A percentile compares a stretch with the other conserved stretches of the same genome.
Conservation (phyloP, 768 basidiomycete genomes). For the Pluteus cervinus region DNA sequence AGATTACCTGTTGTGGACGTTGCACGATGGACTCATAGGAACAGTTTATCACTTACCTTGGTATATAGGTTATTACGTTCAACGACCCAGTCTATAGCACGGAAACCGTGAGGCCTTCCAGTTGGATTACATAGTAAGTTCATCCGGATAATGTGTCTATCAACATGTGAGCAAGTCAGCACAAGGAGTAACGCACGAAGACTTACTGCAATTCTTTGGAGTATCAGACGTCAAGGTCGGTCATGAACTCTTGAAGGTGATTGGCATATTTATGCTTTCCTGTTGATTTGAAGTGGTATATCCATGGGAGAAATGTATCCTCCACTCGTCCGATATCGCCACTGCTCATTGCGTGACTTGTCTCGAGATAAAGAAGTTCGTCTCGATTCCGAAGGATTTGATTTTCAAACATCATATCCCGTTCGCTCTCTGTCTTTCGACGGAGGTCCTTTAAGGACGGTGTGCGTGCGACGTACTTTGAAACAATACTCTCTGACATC, state of each 20-base stretch:
- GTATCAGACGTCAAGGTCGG: constrained; percentile 10
- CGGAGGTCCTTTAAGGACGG: neutral
- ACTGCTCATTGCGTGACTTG: constrained; percentile 10
- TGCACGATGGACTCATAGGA: neutral
- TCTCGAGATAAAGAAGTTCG: constrained; percentile 28
- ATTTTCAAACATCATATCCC: constrained; percentile 30
- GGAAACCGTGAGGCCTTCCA: neutral
- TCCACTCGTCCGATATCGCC: constrained; percentile 11
- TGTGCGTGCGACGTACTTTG: constrained; percentile 9
- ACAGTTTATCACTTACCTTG: constrained; percentile 3
- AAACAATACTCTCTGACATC: constrained; percentile 18
- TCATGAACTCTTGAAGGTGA: constrained; percentile 7
- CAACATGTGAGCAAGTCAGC: neutral
- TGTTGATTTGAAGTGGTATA: constrained; percentile 9
- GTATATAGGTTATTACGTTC: constrained; percentile 5
- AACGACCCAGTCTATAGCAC: constrained; percentile 19
- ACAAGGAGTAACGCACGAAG: neutral
- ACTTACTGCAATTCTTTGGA: constrained; percentile 6
- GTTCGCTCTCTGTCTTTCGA: constrained; percentile 4
- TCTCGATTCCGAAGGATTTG: constrained; percentile 23
- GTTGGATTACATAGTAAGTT: constrained; percentile 3
- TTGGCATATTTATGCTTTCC: constrained; percentile 13
- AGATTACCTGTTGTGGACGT: neutral
- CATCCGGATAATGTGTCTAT: constrained; percentile 1
- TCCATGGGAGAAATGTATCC: constrained; percentile 8